Evolutionary conservation across 1,139 yeast species (phyloP).

Genomic region (Hyphopichia pseudoburtonii): DNA sequence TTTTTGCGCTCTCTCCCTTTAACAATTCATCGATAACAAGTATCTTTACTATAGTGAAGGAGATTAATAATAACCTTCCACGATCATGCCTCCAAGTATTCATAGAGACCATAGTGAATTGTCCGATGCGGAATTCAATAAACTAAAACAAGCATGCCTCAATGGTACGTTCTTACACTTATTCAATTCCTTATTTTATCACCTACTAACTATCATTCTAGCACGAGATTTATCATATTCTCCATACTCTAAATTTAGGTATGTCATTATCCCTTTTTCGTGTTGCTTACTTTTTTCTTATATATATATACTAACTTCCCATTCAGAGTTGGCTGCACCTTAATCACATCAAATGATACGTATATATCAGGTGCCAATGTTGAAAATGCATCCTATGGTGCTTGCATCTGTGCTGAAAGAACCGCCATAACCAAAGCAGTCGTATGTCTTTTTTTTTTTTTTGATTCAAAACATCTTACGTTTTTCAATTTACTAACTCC

Average conservation of each 20-base stretch:
- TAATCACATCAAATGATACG: slow-evolving; percentile 53
- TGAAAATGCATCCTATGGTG: slow-evolving; percentile 92
- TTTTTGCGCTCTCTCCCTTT: no score
- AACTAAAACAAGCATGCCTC: slow-evolving; percentile 25
- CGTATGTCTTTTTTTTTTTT: slow-evolving; percentile 22
- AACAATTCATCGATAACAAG: no score
- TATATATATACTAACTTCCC: background rate
- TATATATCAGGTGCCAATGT: slow-evolving; percentile 76
- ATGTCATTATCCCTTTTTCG: slow-evolving; percentile 21
- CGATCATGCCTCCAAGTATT: background rate
- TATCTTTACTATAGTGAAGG: no score
- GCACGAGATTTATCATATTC: slow-evolving; percentile 63
- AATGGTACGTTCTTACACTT: slow-evolving; percentile 33
- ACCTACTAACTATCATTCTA: slow-evolving; percentile 14
- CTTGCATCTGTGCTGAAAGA: slow-evolving; percentile 88
- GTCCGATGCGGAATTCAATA: slow-evolving; percentile 24
- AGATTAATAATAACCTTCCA: no score
- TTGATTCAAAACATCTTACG: background rate
- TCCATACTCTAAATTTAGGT: slow-evolving; percentile 80
- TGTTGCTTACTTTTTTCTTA: background rate
- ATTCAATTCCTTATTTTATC: no score
- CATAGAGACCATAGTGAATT: slow-evolving; percentile 19
- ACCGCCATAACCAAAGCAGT: slow-evolving; percentile 72
- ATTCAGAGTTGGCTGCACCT: slow-evolving; percentile 74
- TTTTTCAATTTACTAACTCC: slow-evolving; percentile 8